Percentiles rank a stretch among this genome's conserved stretches.
These are phyloP conservation scores for Trametes punicea DNA, from an alignment of 768 basidiomycete species.

Conservation along the genomic window DNA sequence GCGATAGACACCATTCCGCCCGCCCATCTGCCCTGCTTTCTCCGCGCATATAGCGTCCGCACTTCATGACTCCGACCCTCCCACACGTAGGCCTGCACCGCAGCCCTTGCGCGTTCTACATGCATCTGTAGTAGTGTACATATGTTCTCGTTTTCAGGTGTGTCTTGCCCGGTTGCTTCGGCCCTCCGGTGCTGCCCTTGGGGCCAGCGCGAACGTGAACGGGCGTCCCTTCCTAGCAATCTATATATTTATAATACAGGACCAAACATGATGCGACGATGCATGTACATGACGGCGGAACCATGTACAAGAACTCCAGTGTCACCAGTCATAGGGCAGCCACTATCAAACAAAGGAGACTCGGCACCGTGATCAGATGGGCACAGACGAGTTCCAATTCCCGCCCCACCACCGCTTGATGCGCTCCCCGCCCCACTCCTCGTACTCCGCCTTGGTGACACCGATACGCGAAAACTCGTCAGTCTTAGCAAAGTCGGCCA, in stretches of 20 bases:
- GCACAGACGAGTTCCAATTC: slow-evolving; percentile 64
- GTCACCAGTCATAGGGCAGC: not conserved
- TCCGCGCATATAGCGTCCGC: slow-evolving; percentile 4
- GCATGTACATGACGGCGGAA: not conserved
- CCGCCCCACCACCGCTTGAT: slow-evolving; percentile 91
- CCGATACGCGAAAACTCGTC: slow-evolving; percentile 50
- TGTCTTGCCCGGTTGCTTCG: slow-evolving; percentile 11
- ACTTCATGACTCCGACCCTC: not conserved
- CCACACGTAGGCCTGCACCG: not conserved
- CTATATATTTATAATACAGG: slow-evolving; percentile 21
- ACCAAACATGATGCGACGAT: not conserved
- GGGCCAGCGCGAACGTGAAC: not conserved
- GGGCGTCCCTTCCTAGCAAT: slow-evolving; percentile 13
- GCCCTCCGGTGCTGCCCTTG: not conserved
- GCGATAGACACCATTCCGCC: not conserved
- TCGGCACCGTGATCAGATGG: slow-evolving; percentile 12
- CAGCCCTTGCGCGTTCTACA: not conserved
- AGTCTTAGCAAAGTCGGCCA: slow-evolving; percentile 73
- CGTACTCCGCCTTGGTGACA: slow-evolving; percentile 79
- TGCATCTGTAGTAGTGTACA: slow-evolving; percentile 13
- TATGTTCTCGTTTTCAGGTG: slow-evolving; percentile 5
- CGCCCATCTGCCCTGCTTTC: not conserved
- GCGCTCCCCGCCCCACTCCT: slow-evolving; percentile 86
- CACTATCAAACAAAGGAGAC: not conserved
- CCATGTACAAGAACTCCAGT: not conserved